Percentiles rank a stretch among this genome's conserved stretches.
Conservation (phyloP, 352 stramenopile species). For the Pythium periplocum region DNA sequence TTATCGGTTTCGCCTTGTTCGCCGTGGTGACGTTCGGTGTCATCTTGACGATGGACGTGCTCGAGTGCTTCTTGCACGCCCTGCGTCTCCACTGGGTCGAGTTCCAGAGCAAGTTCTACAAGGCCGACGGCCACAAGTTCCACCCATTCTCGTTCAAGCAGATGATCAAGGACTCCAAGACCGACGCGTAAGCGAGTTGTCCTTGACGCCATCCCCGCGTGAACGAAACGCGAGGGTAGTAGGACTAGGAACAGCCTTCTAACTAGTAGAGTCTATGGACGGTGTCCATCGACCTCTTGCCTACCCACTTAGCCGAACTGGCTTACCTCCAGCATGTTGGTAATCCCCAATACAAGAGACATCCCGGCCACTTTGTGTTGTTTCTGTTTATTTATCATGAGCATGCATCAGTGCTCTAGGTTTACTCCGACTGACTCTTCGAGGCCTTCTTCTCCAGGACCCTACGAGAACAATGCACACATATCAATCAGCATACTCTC, state of each 20-base stretch:
- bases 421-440: constrained; percentile 21
- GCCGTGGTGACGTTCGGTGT: constrained; percentile 96
- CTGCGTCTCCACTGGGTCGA: constrained; percentile 99
- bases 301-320: too few species aligned
- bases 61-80: constrained; percentile 99
- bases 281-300: too few species aligned
- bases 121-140: constrained; percentile 97
- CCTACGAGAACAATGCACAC: constrained; percentile 16
- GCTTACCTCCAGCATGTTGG: too few species aligned
- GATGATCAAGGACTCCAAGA: constrained; percentile 64
- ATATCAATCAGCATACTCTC: not conserved
- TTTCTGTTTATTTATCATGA: too few species aligned
- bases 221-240: too few species aligned
- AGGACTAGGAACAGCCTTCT: too few species aligned
- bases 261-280: too few species aligned
- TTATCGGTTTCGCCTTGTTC: constrained; percentile 92
- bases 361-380: too few species aligned
- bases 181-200: constrained; percentile 17
- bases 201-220: not conserved
- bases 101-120: constrained; percentile 99
- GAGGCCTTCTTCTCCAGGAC: constrained; percentile 60
- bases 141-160: constrained; percentile 93
- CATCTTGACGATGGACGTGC: constrained; percentile 98
- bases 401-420: too few species aligned
- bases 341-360: too few species aligned